Conservation (phyloP, 805 yeast genomes). For the Saturnispora quitensis region DNA sequence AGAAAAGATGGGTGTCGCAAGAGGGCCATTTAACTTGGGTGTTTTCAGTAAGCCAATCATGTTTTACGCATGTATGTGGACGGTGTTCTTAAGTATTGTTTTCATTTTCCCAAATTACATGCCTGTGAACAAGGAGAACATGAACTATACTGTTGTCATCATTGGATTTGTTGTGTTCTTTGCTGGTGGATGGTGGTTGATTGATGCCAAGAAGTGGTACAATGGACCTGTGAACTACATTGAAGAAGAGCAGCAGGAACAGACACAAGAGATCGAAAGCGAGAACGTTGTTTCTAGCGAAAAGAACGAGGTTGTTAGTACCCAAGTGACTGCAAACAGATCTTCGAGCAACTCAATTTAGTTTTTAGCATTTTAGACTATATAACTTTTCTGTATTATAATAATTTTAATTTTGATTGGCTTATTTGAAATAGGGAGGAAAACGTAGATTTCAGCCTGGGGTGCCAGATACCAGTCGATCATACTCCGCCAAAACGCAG, state of each 20-base stretch:
- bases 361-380: background rate
- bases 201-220: slow-evolving; percentile 48
- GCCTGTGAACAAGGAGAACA: slow-evolving; percentile 34
- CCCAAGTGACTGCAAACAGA: background rate
- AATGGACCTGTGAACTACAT: slow-evolving; percentile 44
- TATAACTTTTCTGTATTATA: background rate
- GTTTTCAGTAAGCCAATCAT: slow-evolving; percentile 32
- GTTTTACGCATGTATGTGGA: slow-evolving; percentile 35
- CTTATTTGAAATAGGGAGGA: background rate
- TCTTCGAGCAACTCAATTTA: background rate
- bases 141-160: slow-evolving; percentile 49
- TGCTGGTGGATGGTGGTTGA: slow-evolving; percentile 35
- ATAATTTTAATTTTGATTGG: background rate
- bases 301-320: background rate
- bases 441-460: too few species aligned
- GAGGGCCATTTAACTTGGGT: slow-evolving; percentile 44
- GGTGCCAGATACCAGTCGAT: too few species aligned
- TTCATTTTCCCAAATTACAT: slow-evolving; percentile 43
- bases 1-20: slow-evolving; percentile 36
- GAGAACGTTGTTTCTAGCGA: background rate
- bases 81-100: slow-evolving; percentile 38
- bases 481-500: too few species aligned
- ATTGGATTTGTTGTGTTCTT: slow-evolving; percentile 32
- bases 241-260: slow-evolving; percentile 26
- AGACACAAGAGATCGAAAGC: slow-evolving; percentile 11